Percentiles rank a stretch among this genome's conserved stretches.
Conservation (phyloP, 2,329 filamentous ascomycete species). For the Chaetomium olivaceum region DNA sequence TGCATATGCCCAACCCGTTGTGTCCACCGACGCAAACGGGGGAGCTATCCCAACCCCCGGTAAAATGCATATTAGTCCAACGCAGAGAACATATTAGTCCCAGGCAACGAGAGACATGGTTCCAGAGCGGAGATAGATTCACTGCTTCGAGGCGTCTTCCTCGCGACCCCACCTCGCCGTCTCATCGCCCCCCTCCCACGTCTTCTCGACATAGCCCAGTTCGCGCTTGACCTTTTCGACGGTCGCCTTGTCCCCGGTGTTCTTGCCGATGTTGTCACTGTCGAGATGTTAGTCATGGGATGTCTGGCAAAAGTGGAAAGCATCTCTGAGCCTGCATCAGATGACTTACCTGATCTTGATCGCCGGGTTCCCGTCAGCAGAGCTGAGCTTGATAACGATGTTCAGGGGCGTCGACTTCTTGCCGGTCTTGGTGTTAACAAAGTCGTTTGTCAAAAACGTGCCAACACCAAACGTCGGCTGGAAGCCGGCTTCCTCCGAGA, state of each 20-base stretch:
- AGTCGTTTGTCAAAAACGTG: constrained; percentile 96
- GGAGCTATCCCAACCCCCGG: neutral
- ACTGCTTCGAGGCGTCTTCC: constrained; percentile 35
- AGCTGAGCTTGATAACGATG: constrained; percentile 96
- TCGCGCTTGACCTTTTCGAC: constrained; percentile 81
- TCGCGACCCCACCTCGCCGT: constrained; percentile 74
- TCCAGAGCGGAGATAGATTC: neutral
- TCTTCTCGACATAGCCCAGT: constrained; percentile 81
- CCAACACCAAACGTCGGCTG: constrained; percentile 89
- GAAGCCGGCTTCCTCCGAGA: constrained; percentile 79
- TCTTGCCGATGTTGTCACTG: constrained; percentile 85
- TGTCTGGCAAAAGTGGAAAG: neutral
- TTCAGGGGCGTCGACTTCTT: constrained; percentile 90
- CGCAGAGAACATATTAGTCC: neutral
- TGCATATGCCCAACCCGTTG: neutral
- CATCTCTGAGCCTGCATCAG: neutral
- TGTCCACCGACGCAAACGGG: neutral
- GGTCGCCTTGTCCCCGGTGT: constrained; percentile 80
- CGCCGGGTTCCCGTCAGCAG: constrained; percentile 75
- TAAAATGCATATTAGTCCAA: neutral
- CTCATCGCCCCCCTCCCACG: constrained; percentile 84
- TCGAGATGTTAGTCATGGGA: neutral
- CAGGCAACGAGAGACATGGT: too few species aligned
- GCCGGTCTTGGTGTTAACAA: constrained; percentile 67
- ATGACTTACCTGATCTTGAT: constrained; percentile 76